A percentile compares a stretch with the other conserved stretches of the same genome.
These are phyloP conservation scores for Cichorium intybus DNA, from an alignment of 140 eudicot genomes.

Conservation along the genomic window DNA sequence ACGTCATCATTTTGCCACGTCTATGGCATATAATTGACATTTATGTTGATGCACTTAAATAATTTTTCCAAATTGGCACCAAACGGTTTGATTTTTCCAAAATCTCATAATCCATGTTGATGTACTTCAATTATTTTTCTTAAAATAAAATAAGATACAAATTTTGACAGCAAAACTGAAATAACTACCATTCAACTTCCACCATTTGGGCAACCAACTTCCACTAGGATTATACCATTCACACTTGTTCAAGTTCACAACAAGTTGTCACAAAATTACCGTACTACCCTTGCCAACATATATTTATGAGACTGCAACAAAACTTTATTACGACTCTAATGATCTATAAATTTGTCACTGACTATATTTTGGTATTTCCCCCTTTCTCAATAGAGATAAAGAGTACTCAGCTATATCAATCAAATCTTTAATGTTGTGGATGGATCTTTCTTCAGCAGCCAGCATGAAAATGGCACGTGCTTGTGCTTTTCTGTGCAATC, in stretches of 20 bases:
- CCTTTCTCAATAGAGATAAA: conserved; percentile 65
- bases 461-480: conserved; percentile 77
- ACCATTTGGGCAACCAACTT: not conserved
- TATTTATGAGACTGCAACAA: not conserved
- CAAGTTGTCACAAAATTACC: not conserved
- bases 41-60: too few species aligned
- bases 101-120: too few species aligned
- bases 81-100: too few species aligned
- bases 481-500: conserved; percentile 83
- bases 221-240: not conserved
- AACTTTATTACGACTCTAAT: not conserved
- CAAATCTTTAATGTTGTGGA: conserved; percentile 80
- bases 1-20: too few species aligned
- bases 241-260: too few species aligned
- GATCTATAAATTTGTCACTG: conserved; percentile 24
- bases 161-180: too few species aligned
- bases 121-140: too few species aligned
- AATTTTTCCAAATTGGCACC: too few species aligned
- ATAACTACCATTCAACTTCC: too few species aligned
- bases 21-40: too few species aligned
- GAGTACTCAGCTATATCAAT: conserved; percentile 83
- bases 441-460: conserved; percentile 76
- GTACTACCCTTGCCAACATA: conserved; percentile 4
- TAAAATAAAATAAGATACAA: too few species aligned
- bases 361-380: conserved; percentile 78